phyloP scores from a whole-genome alignment of 352 stramenopile species.

The Globisporangium parvum region DNA sequence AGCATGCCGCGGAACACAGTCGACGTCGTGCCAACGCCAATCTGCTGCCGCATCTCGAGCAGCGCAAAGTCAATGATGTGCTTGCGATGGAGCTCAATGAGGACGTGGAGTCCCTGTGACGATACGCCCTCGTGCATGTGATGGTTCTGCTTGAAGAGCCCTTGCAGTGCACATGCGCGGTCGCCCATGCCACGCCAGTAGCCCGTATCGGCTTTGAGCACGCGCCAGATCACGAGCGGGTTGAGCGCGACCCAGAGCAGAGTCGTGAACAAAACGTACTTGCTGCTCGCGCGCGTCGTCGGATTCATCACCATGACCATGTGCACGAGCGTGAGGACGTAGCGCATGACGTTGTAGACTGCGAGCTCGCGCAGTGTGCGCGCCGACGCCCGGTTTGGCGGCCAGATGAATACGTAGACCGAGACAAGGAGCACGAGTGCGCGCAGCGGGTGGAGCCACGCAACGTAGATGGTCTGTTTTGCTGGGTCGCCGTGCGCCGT shows the following conservation, averaged over 20 bases:
- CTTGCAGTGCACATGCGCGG: conserved; percentile 32
- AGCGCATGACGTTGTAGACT: conserved; percentile 38
- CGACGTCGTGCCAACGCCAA: conserved; percentile 50
- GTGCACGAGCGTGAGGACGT: conserved; percentile 30
- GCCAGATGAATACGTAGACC: conserved; percentile 17
- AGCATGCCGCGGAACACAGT: conserved; percentile 39
- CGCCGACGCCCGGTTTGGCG: conserved; percentile 26
- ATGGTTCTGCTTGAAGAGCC: conserved; percentile 19
- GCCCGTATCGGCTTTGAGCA: conserved; percentile 50
- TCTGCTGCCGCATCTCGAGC: conserved; percentile 37
- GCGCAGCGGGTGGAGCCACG: conserved; percentile 10
- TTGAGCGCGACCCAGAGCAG: conserved; percentile 42
- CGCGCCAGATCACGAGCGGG: conserved; percentile 53
- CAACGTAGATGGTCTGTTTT: conserved; percentile 26
- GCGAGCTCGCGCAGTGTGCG: conserved; percentile 55
- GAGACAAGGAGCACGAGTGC: conserved; percentile 19
- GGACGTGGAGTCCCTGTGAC: conserved; percentile 52
- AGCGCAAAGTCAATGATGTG: conserved; percentile 52
- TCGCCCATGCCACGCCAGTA: conserved; percentile 53
- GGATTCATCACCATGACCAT: conserved; percentile 13
- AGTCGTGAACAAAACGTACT: conserved; percentile 38
- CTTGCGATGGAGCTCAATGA: conserved; percentile 42
- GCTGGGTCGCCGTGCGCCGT: conserved; percentile 1
- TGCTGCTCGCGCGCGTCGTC: conserved; percentile 20
- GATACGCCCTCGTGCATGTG: conserved; percentile 23